phyloP scores from a whole-genome alignment of 2,329 filamentous ascomycete species.

The Pseudocercospora ulei region DNA sequence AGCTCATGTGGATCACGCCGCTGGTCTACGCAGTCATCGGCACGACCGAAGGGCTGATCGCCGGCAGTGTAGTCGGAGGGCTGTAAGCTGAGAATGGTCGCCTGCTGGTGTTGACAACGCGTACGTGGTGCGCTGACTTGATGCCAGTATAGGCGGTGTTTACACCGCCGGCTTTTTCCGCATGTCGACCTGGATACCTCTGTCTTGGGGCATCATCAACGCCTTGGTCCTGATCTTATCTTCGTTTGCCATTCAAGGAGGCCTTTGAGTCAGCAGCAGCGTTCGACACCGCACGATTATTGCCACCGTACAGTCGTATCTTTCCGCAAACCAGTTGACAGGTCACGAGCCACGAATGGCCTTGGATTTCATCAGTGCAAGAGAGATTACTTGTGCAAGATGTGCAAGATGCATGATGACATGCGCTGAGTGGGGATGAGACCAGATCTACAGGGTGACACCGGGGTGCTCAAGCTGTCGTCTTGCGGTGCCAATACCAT shows the following conservation, averaged over 20 bases:
- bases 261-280: constrained; percentile 49
- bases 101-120: constrained; percentile 9
- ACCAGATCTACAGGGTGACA: constrained; percentile 34
- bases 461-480: constrained; percentile 43
- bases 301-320: background rate
- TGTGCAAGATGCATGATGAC: no score
- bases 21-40: constrained; percentile 61
- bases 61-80: constrained; percentile 70
- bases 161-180: constrained; percentile 74
- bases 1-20: constrained; percentile 59
- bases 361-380: no score
- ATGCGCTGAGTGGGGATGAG: background rate
- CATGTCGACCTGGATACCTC: constrained; percentile 92
- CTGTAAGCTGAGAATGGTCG: constrained; percentile 48
- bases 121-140: constrained; percentile 3
- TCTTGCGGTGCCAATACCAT: constrained; percentile 77
- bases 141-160: constrained; percentile 59
- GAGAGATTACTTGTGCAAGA: no score
- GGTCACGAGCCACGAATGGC: no score
- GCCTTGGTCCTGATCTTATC: constrained; percentile 73
- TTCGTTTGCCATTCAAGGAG: constrained; percentile 86
- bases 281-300: background rate
- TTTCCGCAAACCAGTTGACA: no score
- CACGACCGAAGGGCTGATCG: constrained; percentile 64
- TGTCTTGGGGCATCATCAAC: constrained; percentile 78